Evolutionary conservation across 2,329 filamentous ascomycete species (phyloP), one percentile per base, ranked within the genome.

Genomic region (Trichoderma sp.): DNA sequence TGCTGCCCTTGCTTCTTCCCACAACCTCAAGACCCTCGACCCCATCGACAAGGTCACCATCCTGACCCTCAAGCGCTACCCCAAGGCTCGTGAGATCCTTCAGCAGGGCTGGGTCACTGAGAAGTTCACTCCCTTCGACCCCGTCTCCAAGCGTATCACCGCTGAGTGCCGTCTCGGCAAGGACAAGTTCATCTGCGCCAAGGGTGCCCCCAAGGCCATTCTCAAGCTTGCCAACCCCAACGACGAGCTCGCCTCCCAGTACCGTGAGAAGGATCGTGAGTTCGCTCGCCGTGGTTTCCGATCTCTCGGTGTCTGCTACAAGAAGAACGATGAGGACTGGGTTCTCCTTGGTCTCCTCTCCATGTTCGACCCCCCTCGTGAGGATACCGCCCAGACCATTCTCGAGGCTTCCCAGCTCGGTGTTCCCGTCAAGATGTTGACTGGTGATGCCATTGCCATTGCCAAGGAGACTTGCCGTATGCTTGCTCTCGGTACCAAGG

Each of bases 11-110:
- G 94, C 94, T 79, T 93, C 94, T 74, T 95, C 92, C 76, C 92
- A 93, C 85, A 97, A 96, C 89, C 95, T 95, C 89, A 97, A 97
- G 87, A 94, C 93, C 86, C 95, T 97, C 75, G 94, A 97, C 81
- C 93, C 94, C 76, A 97, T 97, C 77, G 94, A 97, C 88, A 96
- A 95, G 87, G 94, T 93, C 80, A 97, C 97, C 87, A 87, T 97
- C 77, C 97, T 96, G 86, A 89, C 92, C 30, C 90, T 97, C 74
- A 89, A 89, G 80, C 91, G 87, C 84, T 97, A 97, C 82, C 94
- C 94, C 74, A 89, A 89, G 74, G 93, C 93, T 83, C 97, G 96
- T 87, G 83, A 85, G 74, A 91, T 92, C 70, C 89, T 97, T 70
- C 89, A 89, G 84, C 93, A 93, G 85, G 97, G 95, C 88, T 92